phyloP scores from a whole-genome alignment of 345 rosid species.

The Turritis glabra region DNA sequence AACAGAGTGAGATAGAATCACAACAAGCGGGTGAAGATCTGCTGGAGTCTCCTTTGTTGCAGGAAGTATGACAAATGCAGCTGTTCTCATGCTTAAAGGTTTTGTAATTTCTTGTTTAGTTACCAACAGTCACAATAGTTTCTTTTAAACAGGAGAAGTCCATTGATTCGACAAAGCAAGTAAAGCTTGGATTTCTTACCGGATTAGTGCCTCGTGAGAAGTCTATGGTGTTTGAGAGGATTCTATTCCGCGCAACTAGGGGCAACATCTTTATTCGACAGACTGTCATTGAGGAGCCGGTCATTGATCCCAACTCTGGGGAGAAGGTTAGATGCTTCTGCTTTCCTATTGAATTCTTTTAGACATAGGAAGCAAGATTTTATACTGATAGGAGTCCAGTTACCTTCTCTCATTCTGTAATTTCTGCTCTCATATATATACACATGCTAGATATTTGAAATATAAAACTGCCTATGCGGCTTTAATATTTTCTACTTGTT shows the following conservation, averaged over 20 bases:
- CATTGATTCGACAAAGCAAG: conserved; percentile 76
- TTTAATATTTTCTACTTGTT: neutral
- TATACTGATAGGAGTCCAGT: neutral
- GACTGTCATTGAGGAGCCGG: conserved; percentile 65
- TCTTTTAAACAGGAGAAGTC: conserved; percentile 57
- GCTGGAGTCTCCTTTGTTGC: conserved; percentile 74
- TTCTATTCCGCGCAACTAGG: conserved; percentile 95
- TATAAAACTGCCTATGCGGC: neutral
- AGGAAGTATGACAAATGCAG: conserved; percentile 37
- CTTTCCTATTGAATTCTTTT: conserved; percentile 10
- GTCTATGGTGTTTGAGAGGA: conserved; percentile 94
- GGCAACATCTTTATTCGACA: conserved; percentile 78
- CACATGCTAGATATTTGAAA: conserved; percentile 11
- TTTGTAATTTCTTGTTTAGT: neutral
- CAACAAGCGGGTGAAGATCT: conserved; percentile 56
- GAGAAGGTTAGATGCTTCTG: conserved; percentile 62
- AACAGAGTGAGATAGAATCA: conserved; percentile 70
- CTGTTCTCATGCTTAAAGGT: neutral
- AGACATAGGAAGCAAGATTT: neutral
- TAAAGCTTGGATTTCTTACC: conserved; percentile 80
- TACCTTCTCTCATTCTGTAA: conserved; percentile 7
- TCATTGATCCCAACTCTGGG: conserved; percentile 80
- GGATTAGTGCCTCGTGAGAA: conserved; percentile 92
- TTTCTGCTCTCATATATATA: conserved; percentile 14
- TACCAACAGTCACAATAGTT: conserved; percentile 11